Evolutionary conservation across 352 stramenopile species (phyloP).

Genomic region (Globisporangium spinosum): DNA sequence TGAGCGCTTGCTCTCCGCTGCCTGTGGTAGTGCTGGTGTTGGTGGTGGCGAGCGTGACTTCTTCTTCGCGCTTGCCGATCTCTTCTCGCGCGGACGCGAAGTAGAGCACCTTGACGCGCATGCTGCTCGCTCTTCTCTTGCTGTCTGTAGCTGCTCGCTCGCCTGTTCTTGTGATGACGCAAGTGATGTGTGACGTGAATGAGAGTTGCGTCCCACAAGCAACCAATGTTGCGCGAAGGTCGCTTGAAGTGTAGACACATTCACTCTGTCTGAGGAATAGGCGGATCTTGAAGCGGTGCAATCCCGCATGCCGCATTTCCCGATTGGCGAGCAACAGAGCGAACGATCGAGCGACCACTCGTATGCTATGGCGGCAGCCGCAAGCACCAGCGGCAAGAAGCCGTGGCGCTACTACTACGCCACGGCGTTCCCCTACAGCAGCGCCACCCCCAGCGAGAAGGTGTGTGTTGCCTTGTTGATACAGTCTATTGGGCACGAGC

Average conservation of each 20-base stretch:
- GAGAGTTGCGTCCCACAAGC: neutral
- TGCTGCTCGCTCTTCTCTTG: conserved; percentile 1
- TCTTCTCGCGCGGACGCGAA: conserved; percentile 75
- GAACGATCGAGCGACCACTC: conserved; percentile 10
- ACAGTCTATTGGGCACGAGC: neutral
- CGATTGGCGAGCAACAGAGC: conserved; percentile 7
- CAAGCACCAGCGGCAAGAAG: conserved; percentile 28
- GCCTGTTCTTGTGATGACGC: neutral
- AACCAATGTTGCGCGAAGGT: conserved; percentile 28
- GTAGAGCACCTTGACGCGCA: conserved; percentile 76
- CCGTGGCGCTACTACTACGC: conserved; percentile 74
- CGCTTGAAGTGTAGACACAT: conserved; percentile 2
- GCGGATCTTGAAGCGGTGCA: conserved; percentile 36
- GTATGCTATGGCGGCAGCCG: conserved; percentile 9
- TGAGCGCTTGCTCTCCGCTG: conserved; percentile 12
- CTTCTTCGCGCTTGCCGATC: conserved; percentile 68
- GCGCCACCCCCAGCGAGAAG: conserved; percentile 38
- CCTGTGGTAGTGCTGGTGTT: neutral
- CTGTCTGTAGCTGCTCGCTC: neutral
- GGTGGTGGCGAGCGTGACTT: conserved; percentile 24
- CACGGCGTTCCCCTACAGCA: conserved; percentile 44
- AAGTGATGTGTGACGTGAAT: neutral
- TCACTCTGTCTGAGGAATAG: conserved; percentile 9
- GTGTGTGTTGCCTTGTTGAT: conserved; percentile 16
- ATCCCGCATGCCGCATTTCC: neutral